These are phyloP conservation scores for Globisporangium middletonii DNA, from an alignment of 352 stramenopile genomes.

Conservation along the genomic window DNA sequence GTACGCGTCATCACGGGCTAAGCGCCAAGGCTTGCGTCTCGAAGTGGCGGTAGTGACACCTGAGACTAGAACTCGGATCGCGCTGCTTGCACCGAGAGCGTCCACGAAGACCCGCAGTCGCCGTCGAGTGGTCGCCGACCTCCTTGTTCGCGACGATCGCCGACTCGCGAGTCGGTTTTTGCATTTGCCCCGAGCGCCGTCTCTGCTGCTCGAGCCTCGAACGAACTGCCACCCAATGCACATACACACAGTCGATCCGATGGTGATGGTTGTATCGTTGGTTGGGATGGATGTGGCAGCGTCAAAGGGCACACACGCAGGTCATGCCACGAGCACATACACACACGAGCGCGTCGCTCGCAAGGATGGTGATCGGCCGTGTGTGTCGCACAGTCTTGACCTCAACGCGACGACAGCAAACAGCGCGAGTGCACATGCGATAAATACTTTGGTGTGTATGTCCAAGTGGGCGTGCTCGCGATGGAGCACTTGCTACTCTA, in stretches of 20 bases:
- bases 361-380: too few species aligned
- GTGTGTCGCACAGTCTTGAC: too few species aligned
- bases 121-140: not conserved
- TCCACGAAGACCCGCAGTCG: not conserved
- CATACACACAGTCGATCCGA: not conserved
- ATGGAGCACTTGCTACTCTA: not conserved
- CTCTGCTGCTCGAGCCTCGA: not conserved
- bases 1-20: constrained; percentile 90
- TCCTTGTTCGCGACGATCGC: not conserved
- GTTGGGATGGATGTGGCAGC: too few species aligned
- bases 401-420: too few species aligned
- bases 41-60: not conserved
- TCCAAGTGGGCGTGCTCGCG: too few species aligned
- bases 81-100: too few species aligned
- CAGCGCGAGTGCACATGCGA: too few species aligned
- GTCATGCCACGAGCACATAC: too few species aligned
- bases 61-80: too few species aligned
- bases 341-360: too few species aligned
- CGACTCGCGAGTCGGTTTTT: not conserved
- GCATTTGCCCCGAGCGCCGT: not conserved
- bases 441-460: too few species aligned
- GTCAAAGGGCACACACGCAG: too few species aligned
- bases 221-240: not conserved
- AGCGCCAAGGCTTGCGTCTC: not conserved
- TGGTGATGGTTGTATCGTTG: not conserved